Conservation (phyloP, 352 stramenopile genomes). For the Blastocystis sp. region DNA sequence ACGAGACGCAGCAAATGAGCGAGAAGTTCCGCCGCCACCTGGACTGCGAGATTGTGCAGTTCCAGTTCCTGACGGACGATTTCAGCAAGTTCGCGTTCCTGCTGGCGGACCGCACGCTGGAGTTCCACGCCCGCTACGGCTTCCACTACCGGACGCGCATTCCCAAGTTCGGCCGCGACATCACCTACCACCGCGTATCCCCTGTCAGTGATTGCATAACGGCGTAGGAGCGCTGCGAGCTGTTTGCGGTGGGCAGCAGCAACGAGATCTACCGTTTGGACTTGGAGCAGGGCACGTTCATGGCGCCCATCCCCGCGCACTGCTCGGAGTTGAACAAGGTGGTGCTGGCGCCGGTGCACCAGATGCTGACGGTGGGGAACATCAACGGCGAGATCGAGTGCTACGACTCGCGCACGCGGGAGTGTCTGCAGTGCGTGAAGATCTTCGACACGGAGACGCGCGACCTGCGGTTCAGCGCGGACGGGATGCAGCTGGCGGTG, state of each 20-base stretch:
- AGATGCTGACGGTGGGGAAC: constrained; percentile 81
- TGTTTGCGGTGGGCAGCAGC: constrained; percentile 84
- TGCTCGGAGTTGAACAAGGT: constrained; percentile 82
- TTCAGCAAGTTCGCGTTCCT: constrained; percentile 97
- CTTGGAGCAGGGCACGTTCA: constrained; percentile 93
- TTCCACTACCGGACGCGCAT: constrained; percentile 90
- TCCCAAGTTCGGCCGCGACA: constrained; percentile 91
- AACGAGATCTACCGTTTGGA: constrained; percentile 92
- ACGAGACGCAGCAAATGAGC: constrained; percentile 86
- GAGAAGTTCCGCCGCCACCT: constrained; percentile 98
- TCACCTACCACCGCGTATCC: constrained; percentile 87
- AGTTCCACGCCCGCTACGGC: constrained; percentile 96
- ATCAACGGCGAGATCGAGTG: constrained; percentile 71
- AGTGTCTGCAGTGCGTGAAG: constrained; percentile 58
- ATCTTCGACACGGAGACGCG: constrained; percentile 36
- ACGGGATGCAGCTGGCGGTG: constrained; percentile 73
- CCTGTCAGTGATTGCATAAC: neutral
- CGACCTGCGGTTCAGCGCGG: constrained; percentile 40
- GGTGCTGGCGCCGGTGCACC: constrained; percentile 83
- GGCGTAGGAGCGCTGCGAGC: constrained; percentile 84
- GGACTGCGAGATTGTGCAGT: constrained; percentile 91
- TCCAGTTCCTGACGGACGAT: constrained; percentile 88
- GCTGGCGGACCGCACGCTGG: constrained; percentile 88
- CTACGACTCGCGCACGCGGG: constrained; percentile 68
- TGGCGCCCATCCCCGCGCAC: constrained; percentile 79